Conservation (phyloP, 306 rosid genomes). For the Begonia masoniana region DNA sequence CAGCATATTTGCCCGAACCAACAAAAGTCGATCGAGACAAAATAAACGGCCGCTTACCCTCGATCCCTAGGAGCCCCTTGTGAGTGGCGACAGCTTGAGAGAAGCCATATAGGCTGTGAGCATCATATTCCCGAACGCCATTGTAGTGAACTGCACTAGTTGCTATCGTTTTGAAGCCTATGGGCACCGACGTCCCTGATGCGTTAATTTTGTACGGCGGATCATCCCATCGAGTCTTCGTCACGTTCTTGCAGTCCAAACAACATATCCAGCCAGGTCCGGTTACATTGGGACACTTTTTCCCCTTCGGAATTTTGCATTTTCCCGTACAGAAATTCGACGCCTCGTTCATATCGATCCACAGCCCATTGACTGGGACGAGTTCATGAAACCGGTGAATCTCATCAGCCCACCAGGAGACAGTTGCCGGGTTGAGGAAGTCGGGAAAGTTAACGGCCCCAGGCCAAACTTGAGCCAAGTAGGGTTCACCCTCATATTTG, state of each 20-base stretch:
- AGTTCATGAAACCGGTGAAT: constrained; percentile 83
- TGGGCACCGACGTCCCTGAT: constrained; percentile 63
- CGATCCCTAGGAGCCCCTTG: constrained; percentile 65
- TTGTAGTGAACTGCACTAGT: constrained; percentile 89
- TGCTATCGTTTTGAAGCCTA: constrained; percentile 88
- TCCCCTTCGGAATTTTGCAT: constrained; percentile 63
- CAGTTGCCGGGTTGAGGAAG: constrained; percentile 85
- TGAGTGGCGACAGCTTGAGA: constrained; percentile 77
- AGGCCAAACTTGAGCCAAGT: constrained; percentile 93
- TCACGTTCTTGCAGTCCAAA: constrained; percentile 86
- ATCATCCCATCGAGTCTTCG: constrained; percentile 80
- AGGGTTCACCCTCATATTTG: constrained; percentile 76
- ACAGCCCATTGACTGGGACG: constrained; percentile 83
- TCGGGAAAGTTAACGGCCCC: constrained; percentile 94
- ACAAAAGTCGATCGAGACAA: constrained; percentile 80
- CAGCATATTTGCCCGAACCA: constrained; percentile 80
- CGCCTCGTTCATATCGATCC: constrained; percentile 97
- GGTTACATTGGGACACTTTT: constrained; percentile 48
- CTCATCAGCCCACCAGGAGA: constrained; percentile 90
- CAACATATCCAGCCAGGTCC: constrained; percentile 91
- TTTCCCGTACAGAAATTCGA: constrained; percentile 87
- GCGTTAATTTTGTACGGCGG: constrained; percentile 97
- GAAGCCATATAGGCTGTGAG: constrained; percentile 92
- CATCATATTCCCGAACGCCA: constrained; percentile 84
- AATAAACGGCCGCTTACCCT: constrained; percentile 82